Conservation (phyloP, 164 flowering plant genomes). For the Berberis vulgaris region DNA sequence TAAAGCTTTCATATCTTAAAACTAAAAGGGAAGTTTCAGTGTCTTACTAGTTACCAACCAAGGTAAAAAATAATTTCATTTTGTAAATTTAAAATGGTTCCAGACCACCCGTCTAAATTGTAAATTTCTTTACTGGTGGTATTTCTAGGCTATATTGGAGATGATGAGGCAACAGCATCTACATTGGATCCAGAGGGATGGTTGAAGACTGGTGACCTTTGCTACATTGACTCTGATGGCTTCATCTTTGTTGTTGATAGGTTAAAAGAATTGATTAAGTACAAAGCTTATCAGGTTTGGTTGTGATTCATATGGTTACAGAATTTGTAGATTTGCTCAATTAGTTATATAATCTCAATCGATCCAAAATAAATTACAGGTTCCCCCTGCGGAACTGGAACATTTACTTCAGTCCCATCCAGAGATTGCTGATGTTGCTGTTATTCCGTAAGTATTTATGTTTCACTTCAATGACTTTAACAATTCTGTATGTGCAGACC, state of each 20-base stretch:
- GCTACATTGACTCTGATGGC: conserved; percentile 80
- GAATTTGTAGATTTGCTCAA: no score
- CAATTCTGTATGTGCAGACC: no score
- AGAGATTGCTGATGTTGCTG: not conserved
- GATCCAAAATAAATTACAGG: not conserved
- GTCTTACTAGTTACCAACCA: not conserved
- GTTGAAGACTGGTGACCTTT: conserved; percentile 92
- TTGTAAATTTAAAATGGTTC: not conserved
- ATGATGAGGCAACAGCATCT: conserved; percentile 60
- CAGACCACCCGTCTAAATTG: not conserved
- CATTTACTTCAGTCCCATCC: not conserved
- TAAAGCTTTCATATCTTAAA: no score
- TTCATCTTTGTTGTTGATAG: conserved; percentile 73
- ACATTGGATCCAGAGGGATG: conserved; percentile 79
- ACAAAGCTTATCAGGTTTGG: conserved; percentile 84
- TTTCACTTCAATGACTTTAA: no score
- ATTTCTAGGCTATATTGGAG: conserved; percentile 70
- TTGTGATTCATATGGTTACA: no score
- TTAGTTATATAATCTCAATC: no score
- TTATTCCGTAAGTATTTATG: not conserved
- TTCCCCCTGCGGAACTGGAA: not conserved
- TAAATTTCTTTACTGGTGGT: not conserved
- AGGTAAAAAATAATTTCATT: not conserved
- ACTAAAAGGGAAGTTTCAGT: no score
- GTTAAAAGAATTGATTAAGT: conserved; percentile 86